Conservation (phyloP, 73 alveolate species). For the Symbiodinium natans region DNA sequence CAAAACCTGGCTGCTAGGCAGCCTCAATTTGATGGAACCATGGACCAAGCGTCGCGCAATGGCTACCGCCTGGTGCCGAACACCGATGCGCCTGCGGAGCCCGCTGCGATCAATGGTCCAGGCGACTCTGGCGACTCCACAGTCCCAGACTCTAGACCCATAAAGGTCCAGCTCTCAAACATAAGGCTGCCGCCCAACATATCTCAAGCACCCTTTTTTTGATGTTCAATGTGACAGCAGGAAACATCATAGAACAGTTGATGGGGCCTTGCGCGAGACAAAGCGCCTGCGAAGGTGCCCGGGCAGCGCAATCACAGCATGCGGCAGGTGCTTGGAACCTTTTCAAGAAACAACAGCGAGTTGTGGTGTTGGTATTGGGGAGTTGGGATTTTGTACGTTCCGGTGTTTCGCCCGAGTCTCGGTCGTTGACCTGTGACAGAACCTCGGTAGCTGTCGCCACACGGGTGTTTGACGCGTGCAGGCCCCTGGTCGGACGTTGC, state of each 20-base stretch:
- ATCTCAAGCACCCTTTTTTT: background rate
- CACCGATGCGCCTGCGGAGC: background rate
- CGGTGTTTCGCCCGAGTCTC: too few species aligned
- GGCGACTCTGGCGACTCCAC: background rate
- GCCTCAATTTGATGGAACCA: background rate
- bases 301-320: too few species aligned
- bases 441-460: too few species aligned
- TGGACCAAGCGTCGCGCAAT: conserved; percentile 1
- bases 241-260: background rate
- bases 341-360: too few species aligned
- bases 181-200: background rate
- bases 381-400: too few species aligned
- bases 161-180: background rate
- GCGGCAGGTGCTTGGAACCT: too few species aligned
- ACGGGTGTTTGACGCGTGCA: too few species aligned
- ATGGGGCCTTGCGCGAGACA: background rate
- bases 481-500: too few species aligned
- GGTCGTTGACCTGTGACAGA: too few species aligned
- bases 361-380: too few species aligned
- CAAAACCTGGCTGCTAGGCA: background rate
- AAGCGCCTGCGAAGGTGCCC: background rate
- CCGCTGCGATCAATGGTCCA: background rate
- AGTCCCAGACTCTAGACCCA: background rate
- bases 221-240: background rate
- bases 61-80: conserved; percentile 35